A percentile compares a stretch with the other conserved stretches of the same genome.
Conservation (phyloP, 345 rosid genomes). For the Citrus maxima region DNA sequence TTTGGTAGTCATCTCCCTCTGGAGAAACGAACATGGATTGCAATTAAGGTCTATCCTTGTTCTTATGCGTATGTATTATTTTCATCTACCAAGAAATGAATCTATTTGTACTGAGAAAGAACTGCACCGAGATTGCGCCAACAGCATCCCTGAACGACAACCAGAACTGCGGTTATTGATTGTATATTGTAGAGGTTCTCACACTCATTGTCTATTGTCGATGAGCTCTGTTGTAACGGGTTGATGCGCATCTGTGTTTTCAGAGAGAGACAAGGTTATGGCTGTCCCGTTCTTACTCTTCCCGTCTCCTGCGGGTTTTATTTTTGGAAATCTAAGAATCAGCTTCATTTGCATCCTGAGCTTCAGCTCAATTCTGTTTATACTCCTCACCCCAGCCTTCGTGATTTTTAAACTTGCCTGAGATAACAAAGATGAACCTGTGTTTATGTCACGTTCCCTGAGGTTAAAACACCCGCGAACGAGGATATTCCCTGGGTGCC, state of each 20-base stretch:
- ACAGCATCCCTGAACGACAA: neutral
- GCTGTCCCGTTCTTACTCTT: too few relatives aligned
- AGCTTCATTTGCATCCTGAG: neutral
- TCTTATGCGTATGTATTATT: slow-evolving; percentile 9
- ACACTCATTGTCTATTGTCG: neutral
- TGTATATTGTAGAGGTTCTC: neutral
- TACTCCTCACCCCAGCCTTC: too few relatives aligned
- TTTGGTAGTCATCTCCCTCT: neutral
- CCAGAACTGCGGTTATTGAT: too few relatives aligned
- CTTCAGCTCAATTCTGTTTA: too few relatives aligned
- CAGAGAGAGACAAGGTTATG: neutral
- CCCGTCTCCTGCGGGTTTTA: neutral
- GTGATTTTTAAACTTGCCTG: too few relatives aligned
- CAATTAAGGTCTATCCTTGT: slow-evolving; percentile 6
- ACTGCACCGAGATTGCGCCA: neutral
- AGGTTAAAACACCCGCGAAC: neutral
- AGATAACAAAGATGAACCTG: too few relatives aligned
- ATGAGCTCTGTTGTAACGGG: neutral
- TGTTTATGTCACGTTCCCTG: too few relatives aligned
- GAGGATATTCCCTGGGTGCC: neutral
- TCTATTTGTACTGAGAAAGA: neutral
- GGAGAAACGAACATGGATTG: slow-evolving; percentile 10
- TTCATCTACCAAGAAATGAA: neutral
- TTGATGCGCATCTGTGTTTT: neutral
- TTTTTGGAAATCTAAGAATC: neutral